Base-by-base conservation (phyloP, 495 filamentous ascomycete species). In the Talaromyces adpressus region DNA sequence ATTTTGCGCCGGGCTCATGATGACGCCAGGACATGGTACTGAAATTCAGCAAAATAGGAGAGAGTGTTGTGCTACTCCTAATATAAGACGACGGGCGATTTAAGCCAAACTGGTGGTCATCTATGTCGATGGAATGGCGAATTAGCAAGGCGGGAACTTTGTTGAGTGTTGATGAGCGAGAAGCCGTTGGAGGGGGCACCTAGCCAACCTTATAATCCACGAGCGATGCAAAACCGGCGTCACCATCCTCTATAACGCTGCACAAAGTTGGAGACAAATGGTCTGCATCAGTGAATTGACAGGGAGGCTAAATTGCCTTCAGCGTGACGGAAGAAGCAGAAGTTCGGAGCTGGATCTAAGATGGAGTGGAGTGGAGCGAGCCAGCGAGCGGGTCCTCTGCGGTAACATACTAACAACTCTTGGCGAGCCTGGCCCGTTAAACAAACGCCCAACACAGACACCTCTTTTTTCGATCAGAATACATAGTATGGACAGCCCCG, bases 1-100 rank as follows among this genome's bases (percentile, higher is more conserved):
- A 59, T 34, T 32, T 61, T 59, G 54, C 63, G 63, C 63, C 63
- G 63, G 54, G 57, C 47, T 60, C 63, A 64, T 64, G 30, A 56
- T 60, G 61, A 1, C 2, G 29, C 29, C 18, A 22, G 36, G 25
- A 58, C 62, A 66, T 66, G 64, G 59, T 61, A 62, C 23, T 56
- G 52, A 64, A n/a, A 14, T 29, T 29, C 23, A 56, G 4, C 22
- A 56, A 56, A 4, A 49, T 20, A 12, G 45, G 41, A 20, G 36
- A 41, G 14, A 16, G 4, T 41, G 18, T 8, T 49, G n/a, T 49
- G 45, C 6, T 49, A 20, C 6, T 20, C 18, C n/a, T 20, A 9
- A 16, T 16, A 41, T 9, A 41, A 41, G 36, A 41, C 4, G 36
- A 41, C 36, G 14, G 36, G 36, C 36, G 36, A 41, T 20, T 49